These are phyloP conservation scores for Nannochloropsis granulata DNA, from an alignment of 108 stramenopile genomes.

Conservation along the genomic window DNA sequence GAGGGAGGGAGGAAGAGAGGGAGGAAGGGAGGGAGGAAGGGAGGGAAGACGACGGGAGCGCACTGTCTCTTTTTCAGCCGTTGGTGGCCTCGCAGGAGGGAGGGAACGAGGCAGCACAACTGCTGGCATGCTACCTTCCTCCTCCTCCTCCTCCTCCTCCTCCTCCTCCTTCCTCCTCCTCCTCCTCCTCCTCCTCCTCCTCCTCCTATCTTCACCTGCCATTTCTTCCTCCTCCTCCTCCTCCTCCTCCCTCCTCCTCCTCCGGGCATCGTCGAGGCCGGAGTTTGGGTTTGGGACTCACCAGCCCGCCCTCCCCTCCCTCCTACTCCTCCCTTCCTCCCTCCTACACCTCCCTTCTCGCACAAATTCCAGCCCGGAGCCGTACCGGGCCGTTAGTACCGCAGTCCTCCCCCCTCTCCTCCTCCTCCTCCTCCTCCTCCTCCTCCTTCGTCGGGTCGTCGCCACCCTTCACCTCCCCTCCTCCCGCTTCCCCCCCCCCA, in stretches of 20 bases:
- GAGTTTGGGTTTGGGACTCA: background rate
- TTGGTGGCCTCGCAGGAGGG: too few species aligned
- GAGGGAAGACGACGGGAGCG: too few species aligned
- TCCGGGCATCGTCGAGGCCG: background rate
- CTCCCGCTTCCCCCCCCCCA: background rate
- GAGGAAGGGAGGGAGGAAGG: too few species aligned
- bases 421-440: background rate
- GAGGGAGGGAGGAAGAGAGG: too few species aligned
- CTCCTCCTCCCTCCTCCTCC: background rate
- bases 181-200: too few species aligned
- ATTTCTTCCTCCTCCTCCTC: too few species aligned
- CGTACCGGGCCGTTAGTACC: background rate
- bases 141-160: too few species aligned
- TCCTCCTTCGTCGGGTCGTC: background rate
- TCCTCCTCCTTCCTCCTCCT: background rate
- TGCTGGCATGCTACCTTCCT: too few species aligned
- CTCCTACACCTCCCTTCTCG: background rate
- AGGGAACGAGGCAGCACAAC: too few species aligned
- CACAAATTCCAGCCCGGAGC: background rate
- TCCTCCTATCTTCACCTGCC: too few species aligned
- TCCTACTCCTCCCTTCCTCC: background rate
- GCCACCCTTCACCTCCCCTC: background rate
- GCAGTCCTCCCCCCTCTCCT: background rate
- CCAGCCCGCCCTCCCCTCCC: background rate
- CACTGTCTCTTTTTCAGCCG: too few species aligned